phyloP scores from a whole-genome alignment of 345 rosid species.

The Chamaenerion angustifolium region DNA sequence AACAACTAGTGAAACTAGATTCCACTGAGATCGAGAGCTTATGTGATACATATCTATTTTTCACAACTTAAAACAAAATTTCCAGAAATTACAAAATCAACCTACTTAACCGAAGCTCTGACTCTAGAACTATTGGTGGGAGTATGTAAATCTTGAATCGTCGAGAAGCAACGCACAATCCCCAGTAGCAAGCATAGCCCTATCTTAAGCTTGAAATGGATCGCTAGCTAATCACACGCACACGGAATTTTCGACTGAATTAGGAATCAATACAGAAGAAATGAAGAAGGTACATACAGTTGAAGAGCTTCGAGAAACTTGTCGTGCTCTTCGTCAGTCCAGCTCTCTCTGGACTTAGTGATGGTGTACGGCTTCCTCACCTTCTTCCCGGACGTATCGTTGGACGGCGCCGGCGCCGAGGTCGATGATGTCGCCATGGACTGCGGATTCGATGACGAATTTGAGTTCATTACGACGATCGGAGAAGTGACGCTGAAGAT shows the following conservation, averaged over 20 bases:
- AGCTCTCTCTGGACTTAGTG: slow-evolving; percentile 95
- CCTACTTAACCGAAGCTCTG: too few relatives aligned
- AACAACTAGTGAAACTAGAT: too few relatives aligned
- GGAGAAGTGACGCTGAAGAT: slow-evolving; percentile 8
- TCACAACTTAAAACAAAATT: too few relatives aligned
- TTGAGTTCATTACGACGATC: slow-evolving; percentile 17
- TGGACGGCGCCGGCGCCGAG: slow-evolving; percentile 14
- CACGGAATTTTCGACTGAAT: not conserved
- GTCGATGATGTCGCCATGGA: slow-evolving; percentile 26
- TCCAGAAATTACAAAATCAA: too few relatives aligned
- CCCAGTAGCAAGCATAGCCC: too few relatives aligned
- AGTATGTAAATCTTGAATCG: too few relatives aligned
- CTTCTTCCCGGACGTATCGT: slow-evolving; percentile 44
- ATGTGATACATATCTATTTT: too few relatives aligned
- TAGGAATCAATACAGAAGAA: not conserved
- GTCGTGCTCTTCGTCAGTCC: slow-evolving; percentile 98
- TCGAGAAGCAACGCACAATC: too few relatives aligned
- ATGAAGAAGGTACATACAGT: slow-evolving; percentile 25
- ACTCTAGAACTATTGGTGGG: too few relatives aligned
- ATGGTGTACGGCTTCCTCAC: slow-evolving; percentile 94
- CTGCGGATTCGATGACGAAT: slow-evolving; percentile 27
- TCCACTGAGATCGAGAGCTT: too few relatives aligned
- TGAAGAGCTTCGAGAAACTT: slow-evolving; percentile 98
- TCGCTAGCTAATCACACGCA: too few relatives aligned
- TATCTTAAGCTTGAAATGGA: too few relatives aligned